Base-by-base conservation (phyloP, 2,329 filamentous ascomycete genomes). In the Diaporthe citrichinensis region DNA sequence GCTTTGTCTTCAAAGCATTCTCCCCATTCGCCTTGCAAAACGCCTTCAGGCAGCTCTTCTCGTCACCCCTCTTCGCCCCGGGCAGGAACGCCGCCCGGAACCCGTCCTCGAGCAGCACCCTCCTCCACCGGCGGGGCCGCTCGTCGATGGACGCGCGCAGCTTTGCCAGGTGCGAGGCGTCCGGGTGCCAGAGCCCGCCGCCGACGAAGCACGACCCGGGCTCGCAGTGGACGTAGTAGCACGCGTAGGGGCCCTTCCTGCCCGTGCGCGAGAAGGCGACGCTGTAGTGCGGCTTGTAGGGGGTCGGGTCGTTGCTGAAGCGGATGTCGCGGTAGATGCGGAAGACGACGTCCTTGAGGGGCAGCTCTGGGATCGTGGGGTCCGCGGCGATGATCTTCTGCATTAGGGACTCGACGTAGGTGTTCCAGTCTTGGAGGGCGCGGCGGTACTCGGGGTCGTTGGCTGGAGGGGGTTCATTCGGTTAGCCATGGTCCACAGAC, bases 271-370 rank as follows among this genome's bases (percentile, higher is more conserved):
- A 97, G 92, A 94, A 98, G 34, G 94, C 94, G 51, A 94, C 95
- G 14, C 94, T 94, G 84, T 96, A 98, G 84, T 96, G 91, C 72
- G 94, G 90, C 92, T 97, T 98, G 87, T 98, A 98, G 0, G 96
- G 95, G 3, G 95, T 97, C 28, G 91, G 94, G 80, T 98, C 93
- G 79, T 94, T 94, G 80, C 90, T 94, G 85, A 98, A 98, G 73
- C 95, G 91, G 58, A 97, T 90, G 80, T 98, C 95, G 79, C 95
- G 89, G 84, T 98, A 95, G 76, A 98, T 97, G 76, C 95, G 92
- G 82, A 96, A 98, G 65, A 95, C 92, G 79, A 98, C 87, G 81
- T 98, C 95, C 83, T 97, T 97, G 72, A 93, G 87, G 1, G 96
- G 96, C 31, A 98, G 86, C 79, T 98, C 95, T 0, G 96, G 96